Evolutionary conservation across 2,329 filamentous ascomycete genomes (phyloP), one percentile per base, ranked within the genome.

Genomic region (Sporothrix brasiliensis): DNA sequence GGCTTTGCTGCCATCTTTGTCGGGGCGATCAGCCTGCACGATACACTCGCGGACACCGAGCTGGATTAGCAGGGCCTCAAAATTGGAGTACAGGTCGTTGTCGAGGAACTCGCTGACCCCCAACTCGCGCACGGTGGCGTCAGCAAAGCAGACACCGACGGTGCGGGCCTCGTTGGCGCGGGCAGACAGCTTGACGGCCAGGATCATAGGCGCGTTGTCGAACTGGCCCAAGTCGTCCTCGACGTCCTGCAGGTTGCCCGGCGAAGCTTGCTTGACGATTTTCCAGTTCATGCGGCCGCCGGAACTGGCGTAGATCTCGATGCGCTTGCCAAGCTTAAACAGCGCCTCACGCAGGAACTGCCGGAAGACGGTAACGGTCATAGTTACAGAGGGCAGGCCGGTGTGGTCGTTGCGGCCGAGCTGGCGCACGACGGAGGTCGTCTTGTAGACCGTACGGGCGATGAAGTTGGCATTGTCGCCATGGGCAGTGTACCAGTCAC

Each of bases 21-120:
- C 91, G 5, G 86, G 83, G 71, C 88, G 87, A 77, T 98, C 94
- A 24, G 88, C 81, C 76, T 93, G 91, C n/a, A 99, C 81, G 41
- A 99, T 82, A 76, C 94, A 97, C 79, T 99, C 95, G 78, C 93
- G 95, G 24, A 97, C 93, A 6, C 95, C 95, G 3, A 99, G 88
- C 78, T 99, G 96, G 74, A 99, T 99, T 68, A 99, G 87, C 21
- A 99, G 85, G 3, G 94, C 93, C 81, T 99, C 95, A 75, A 99
- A 96, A 79, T 99, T 99, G 68, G 94, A 98, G 82, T 96, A 99
- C 11, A 97, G 85, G 78, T 99, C 95, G 77, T 98, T 99, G 84
- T 99, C 95, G n/a, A 97, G 87, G 74, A 99, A 99, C 78, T 99
- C 96, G 83, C 92, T 97, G 69, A 99, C 93, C 10, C 95, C 95